A percentile compares a stretch with the other conserved stretches of the same genome.
Conservation (phyloP, 1,284 basidiomycete genomes). For the Coriolopsis trogii region DNA sequence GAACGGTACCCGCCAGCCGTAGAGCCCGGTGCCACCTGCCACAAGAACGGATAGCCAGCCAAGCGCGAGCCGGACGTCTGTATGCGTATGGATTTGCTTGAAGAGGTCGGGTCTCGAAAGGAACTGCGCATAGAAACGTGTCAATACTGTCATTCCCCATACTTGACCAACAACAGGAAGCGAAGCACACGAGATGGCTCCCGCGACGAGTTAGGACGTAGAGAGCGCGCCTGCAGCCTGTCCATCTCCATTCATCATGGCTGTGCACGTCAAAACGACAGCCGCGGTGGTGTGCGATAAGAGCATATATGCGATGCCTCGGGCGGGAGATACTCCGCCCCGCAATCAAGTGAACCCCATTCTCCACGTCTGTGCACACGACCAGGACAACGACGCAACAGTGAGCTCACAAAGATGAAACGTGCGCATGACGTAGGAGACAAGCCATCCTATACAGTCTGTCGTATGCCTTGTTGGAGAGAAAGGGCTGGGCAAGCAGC, state of each 20-base stretch:
- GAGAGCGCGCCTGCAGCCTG: too few species aligned
- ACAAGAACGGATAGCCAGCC: slow-evolving; percentile 86
- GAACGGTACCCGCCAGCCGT: slow-evolving; percentile 86
- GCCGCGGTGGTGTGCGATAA: too few species aligned
- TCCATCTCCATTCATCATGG: too few species aligned
- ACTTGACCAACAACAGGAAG: neutral
- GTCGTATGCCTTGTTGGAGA: too few species aligned
- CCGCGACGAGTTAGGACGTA: too few species aligned
- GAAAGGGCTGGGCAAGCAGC: neutral
- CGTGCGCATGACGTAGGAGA: neutral
- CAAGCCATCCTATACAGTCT: too few species aligned
- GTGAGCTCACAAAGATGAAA: neutral
- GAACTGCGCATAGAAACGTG: slow-evolving; percentile 51
- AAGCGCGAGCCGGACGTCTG: slow-evolving; percentile 81
- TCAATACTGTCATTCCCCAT: neutral
- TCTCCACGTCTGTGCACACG: neutral
- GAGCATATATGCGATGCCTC: too few species aligned
- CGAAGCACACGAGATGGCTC: too few species aligned
- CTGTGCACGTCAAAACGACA: too few species aligned
- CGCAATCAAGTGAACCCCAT: too few species aligned
- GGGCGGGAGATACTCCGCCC: too few species aligned
- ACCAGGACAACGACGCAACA: neutral
- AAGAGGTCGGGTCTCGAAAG: slow-evolving; percentile 80
- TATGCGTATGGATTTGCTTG: slow-evolving; percentile 83
- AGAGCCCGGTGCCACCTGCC: slow-evolving; percentile 78